A percentile compares a stretch with the other conserved stretches of the same genome.
Conservation (phyloP, 306 rosid species). For the Pterocarpus santalinus region DNA sequence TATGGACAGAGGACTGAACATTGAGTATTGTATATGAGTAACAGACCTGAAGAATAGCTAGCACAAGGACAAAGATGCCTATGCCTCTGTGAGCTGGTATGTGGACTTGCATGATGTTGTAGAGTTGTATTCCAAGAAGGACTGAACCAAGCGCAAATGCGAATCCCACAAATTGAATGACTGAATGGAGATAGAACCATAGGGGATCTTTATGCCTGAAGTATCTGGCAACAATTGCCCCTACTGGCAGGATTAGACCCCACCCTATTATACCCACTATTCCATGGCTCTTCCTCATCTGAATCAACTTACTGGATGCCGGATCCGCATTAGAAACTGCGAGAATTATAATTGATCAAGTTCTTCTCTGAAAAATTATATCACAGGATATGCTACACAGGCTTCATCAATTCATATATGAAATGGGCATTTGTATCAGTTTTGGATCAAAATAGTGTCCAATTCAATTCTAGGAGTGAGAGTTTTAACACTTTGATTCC, state of each 20-base stretch:
- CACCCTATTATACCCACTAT: constrained; percentile 85
- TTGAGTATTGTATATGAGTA: constrained; percentile 4
- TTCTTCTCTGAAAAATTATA: background rate
- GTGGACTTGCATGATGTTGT: constrained; percentile 64
- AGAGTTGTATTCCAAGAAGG: constrained; percentile 86
- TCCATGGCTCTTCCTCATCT: constrained; percentile 89
- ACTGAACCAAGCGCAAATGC: constrained; percentile 80
- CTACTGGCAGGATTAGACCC: constrained; percentile 90
- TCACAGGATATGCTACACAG: background rate
- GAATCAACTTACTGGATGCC: constrained; percentile 56
- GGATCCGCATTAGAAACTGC: constrained; percentile 59
- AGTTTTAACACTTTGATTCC: background rate
- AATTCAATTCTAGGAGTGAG: background rate
- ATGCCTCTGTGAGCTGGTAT: constrained; percentile 90
- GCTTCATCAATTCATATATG: constrained; percentile 2
- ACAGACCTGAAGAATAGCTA: constrained; percentile 92
- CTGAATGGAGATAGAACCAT: constrained; percentile 93
- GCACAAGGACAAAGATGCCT: constrained; percentile 85
- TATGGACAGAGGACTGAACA: background rate
- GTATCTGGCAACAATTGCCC: constrained; percentile 94
- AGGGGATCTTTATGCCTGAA: constrained; percentile 91
- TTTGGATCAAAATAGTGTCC: background rate
- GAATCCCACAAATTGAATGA: constrained; percentile 85
- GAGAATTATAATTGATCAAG: constrained; percentile 18
- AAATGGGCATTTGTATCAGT: background rate